These are phyloP conservation scores for Ustilago bromivora DNA, from an alignment of 1,284 basidiomycete species.

Conservation along the genomic window DNA sequence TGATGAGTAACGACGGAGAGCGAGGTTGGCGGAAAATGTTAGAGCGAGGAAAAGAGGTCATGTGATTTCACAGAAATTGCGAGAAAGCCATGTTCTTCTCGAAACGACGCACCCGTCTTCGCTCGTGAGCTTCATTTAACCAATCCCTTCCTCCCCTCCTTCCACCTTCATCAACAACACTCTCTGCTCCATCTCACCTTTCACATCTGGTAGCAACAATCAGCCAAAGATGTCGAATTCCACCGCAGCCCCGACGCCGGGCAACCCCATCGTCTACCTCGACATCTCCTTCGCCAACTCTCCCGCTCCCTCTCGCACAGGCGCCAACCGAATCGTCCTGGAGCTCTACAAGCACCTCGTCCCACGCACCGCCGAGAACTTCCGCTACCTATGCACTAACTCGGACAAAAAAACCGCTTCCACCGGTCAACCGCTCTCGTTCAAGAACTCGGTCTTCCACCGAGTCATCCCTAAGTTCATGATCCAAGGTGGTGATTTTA, in stretches of 20 bases:
- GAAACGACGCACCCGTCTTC: not conserved
- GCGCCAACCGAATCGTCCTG: conserved; percentile 75
- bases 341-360: conserved; percentile 82
- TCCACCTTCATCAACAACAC: not conserved
- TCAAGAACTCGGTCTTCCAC: conserved; percentile 75
- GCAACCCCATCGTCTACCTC: conserved; percentile 55
- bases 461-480: conserved; percentile 77
- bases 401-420: conserved; percentile 80
- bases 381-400: conserved; percentile 87
- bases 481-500: conserved; percentile 77
- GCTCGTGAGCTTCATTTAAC: not conserved
- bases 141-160: not conserved
- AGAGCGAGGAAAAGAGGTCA: no score
- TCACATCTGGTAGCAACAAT: not conserved
- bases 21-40: no score
- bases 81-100: conserved; percentile 19
- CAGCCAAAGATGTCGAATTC: conserved; percentile 10
- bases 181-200: no score
- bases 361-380: conserved; percentile 89
- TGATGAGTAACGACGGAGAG: no score
- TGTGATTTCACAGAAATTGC: conserved; percentile 16
- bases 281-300: conserved; percentile 56
- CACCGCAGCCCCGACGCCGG: conserved; percentile 12
- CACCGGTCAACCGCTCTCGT: conserved; percentile 80
- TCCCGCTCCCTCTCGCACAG: conserved; percentile 69